Percentiles rank a stretch among this genome's conserved stretches.
Evolutionary conservation across 2,329 filamentous ascomycete species (phyloP).

Genomic region (Aspergillus piperis): DNA sequence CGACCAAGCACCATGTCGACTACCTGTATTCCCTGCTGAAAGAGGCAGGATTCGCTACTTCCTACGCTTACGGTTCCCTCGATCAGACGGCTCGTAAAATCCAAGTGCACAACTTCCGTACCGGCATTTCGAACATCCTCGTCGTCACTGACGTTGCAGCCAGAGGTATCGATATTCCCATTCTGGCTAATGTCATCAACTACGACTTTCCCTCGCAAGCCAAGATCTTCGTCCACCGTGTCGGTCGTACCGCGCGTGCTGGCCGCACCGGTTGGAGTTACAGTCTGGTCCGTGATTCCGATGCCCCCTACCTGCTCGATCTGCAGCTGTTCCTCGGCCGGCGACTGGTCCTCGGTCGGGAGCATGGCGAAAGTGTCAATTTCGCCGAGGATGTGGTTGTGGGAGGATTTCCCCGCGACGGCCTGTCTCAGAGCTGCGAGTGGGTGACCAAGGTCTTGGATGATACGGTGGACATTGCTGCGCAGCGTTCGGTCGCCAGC

Average conservation of each 20-base stretch:
- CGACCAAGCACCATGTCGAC: conserved; percentile 97
- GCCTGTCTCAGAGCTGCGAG: conserved; percentile 75
- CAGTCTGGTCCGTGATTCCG: conserved; percentile 82
- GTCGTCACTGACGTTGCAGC: conserved; percentile 97
- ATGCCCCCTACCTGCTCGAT: conserved; percentile 89
- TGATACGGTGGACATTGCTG: conserved; percentile 72
- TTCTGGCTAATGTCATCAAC: conserved; percentile 96
- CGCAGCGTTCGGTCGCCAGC: conserved; percentile 70
- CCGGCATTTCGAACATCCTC: conserved; percentile 81
- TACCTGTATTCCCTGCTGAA: conserved; percentile 82
- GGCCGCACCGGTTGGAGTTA: conserved; percentile 93
- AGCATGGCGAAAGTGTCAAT: conserved; percentile 60
- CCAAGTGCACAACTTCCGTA: conserved; percentile 86
- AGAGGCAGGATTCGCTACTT: conserved; percentile 80
- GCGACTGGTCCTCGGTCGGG: conserved; percentile 73
- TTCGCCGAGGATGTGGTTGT: conserved; percentile 83
- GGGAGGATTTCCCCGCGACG: conserved; percentile 71
- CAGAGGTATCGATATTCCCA: conserved; percentile 94
- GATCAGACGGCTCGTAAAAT: conserved; percentile 92
- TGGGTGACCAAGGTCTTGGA: conserved; percentile 77
- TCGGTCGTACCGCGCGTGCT: conserved; percentile 92
- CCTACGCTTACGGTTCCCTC: conserved; percentile 90
- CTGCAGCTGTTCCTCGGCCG: conserved; percentile 92
- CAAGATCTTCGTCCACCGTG: conserved; percentile 94
- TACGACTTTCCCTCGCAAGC: conserved; percentile 97